phyloP scores from a whole-genome alignment of 2,329 filamentous ascomycete species.

The Elsinoe arachidis region DNA sequence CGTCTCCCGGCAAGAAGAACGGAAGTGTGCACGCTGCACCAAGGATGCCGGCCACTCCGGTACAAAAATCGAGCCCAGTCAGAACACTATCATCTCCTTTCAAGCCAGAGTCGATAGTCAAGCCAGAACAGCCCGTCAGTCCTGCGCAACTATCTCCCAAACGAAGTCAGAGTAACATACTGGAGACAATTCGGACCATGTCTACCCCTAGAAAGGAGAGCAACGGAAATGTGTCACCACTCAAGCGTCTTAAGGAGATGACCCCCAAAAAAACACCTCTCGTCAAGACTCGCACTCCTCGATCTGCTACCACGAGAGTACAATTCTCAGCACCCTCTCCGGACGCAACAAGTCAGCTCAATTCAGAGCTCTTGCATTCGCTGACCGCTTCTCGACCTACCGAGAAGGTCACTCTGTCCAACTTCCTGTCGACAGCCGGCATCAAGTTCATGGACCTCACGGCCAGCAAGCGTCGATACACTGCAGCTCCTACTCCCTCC shows the following conservation, averaged over 20 bases:
- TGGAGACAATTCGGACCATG: conserved; percentile 39
- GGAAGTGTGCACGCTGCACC: not conserved
- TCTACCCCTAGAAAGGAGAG: conserved; percentile 42
- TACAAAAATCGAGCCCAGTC: conserved; percentile 3
- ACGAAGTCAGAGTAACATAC: conserved; percentile 23
- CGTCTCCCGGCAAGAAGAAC: conserved; percentile 7
- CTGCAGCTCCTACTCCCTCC: conserved; percentile 49
- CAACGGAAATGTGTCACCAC: conserved; percentile 27
- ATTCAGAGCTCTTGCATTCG: not conserved
- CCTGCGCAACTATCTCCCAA: conserved; percentile 5
- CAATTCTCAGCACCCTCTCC: conserved; percentile 18
- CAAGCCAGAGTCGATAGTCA: not conserved
- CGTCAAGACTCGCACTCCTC: conserved; percentile 33
- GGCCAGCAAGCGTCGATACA: conserved; percentile 89
- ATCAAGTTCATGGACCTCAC: conserved; percentile 98
- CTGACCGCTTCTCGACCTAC: conserved; percentile 14
- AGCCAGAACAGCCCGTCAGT: not conserved
- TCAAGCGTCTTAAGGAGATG: conserved; percentile 28
- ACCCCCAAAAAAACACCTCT: conserved; percentile 28
- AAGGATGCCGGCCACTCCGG: conserved; percentile 4
- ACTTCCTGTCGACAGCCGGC: conserved; percentile 90
- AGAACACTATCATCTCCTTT: conserved; percentile 1
- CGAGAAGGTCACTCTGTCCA: conserved; percentile 57
- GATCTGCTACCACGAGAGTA: conserved; percentile 31
- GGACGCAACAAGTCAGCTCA: conserved; percentile 17